Evolutionary conservation across 2,329 filamentous ascomycete species (phyloP).

Genomic region (Knufia fluminis): DNA sequence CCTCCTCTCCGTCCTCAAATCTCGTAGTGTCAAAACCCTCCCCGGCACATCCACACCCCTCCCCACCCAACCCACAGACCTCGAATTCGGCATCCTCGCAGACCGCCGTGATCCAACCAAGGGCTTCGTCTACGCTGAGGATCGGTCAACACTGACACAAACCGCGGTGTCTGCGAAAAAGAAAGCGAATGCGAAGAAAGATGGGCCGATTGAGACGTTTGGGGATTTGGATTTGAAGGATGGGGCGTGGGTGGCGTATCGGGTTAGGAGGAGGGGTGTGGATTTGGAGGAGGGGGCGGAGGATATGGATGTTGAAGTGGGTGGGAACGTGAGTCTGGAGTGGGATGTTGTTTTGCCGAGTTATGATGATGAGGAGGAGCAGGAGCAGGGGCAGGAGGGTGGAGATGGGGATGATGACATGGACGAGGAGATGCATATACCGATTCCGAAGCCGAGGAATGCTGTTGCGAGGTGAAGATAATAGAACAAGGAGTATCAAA

Average conservation of each 20-base stretch:
- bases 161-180: slow-evolving; percentile 18
- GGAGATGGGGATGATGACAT: slow-evolving; percentile 31
- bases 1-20: slow-evolving; percentile 48
- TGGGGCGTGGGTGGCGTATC: slow-evolving; percentile 33
- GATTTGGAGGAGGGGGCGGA: slow-evolving; percentile 11
- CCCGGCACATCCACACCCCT: slow-evolving; percentile 30
- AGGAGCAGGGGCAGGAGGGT: background rate
- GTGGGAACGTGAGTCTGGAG: slow-evolving; percentile 61
- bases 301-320: slow-evolving; percentile 66
- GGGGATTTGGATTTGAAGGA: slow-evolving; percentile 32
- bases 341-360: slow-evolving; percentile 41
- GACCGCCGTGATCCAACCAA: slow-evolving; percentile 41
- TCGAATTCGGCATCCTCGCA: slow-evolving; percentile 40
- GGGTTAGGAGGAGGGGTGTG: slow-evolving; percentile 20
- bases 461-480: slow-evolving; percentile 3
- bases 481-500: too few species aligned
- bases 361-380: slow-evolving; percentile 21
- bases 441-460: slow-evolving; percentile 40
- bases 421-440: slow-evolving; percentile 40
- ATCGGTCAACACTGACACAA: slow-evolving; percentile 17
- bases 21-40: slow-evolving; percentile 30
- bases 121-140: slow-evolving; percentile 37
- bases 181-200: slow-evolving; percentile 26
- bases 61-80: slow-evolving; percentile 32
- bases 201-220: slow-evolving; percentile 26